Conservation (phyloP, 2,329 filamentous ascomycete species). For the Xylariales sp. region DNA sequence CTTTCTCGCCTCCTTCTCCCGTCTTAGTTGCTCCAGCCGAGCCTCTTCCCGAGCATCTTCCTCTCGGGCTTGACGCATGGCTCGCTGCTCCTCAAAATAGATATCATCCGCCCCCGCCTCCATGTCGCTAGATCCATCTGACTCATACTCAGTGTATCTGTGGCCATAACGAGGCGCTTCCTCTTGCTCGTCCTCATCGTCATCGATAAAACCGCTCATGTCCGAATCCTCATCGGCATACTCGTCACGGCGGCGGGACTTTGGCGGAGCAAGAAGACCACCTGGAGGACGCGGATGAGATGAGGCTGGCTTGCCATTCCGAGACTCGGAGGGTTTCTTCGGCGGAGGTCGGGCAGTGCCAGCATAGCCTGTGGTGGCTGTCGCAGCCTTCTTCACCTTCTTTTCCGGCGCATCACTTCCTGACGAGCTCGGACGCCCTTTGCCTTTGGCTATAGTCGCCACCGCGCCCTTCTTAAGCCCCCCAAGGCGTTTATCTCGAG, state of each 20-base stretch:
- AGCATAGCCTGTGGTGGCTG: conserved; percentile 60
- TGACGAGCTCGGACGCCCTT: conserved; percentile 24
- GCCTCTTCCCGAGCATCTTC: conserved; percentile 56
- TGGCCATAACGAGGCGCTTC: conserved; percentile 39
- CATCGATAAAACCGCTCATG: conserved; percentile 38
- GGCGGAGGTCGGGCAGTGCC: conserved; percentile 60
- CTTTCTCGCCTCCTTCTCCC: conserved; percentile 27
- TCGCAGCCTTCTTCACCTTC: conserved; percentile 57
- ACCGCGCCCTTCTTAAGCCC: conserved; percentile 14
- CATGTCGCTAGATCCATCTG: conserved; percentile 70
- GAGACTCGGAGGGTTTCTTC: conserved; percentile 20
- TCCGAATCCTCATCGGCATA: conserved; percentile 61
- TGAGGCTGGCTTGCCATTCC: conserved; percentile 14
- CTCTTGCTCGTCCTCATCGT: conserved; percentile 56
- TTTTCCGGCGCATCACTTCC: conserved; percentile 41
- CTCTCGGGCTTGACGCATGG: conserved; percentile 56
- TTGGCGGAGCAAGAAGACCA: conserved; percentile 32
- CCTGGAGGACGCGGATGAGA: conserved; percentile 21
- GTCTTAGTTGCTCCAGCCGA: conserved; percentile 37
- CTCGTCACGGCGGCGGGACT: conserved; percentile 23
- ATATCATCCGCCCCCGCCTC: conserved; percentile 72
- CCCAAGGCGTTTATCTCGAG: conserved; percentile 7
- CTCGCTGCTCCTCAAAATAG: conserved; percentile 63
- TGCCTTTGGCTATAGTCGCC: conserved; percentile 20
- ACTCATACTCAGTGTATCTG: conserved; percentile 44